A percentile compares a stretch with the other conserved stretches of the same genome.
These are phyloP conservation scores for Neonothopanus nambi DNA, from an alignment of 1,284 basidiomycete genomes.

Conservation along the genomic window DNA sequence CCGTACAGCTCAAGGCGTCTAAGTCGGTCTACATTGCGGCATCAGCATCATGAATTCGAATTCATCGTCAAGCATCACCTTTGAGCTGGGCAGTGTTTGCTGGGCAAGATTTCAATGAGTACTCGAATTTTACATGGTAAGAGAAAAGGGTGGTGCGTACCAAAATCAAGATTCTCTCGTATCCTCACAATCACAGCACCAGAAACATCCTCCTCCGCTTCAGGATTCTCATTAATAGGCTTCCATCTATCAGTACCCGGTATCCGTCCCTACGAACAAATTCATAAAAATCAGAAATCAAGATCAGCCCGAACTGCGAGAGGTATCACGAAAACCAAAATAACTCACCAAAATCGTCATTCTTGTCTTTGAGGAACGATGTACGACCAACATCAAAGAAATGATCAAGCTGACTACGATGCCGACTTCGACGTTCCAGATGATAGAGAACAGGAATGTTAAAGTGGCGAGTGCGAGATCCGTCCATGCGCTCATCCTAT, in stretches of 20 bases:
- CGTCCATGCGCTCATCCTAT: slow-evolving; percentile 84
- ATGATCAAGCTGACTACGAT: slow-evolving; percentile 83
- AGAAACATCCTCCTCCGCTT: slow-evolving; percentile 72
- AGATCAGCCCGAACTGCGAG: neutral
- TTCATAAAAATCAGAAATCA: slow-evolving; percentile 2
- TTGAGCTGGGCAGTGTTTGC: slow-evolving; percentile 89
- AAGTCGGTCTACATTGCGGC: slow-evolving; percentile 61
- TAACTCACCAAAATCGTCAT: slow-evolving; percentile 49
- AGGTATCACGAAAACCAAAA: neutral
- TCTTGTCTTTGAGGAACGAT: slow-evolving; percentile 73
- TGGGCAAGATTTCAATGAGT: slow-evolving; percentile 41
- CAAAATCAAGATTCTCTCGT: slow-evolving; percentile 82
- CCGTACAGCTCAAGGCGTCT: slow-evolving; percentile 84
- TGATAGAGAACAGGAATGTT: slow-evolving; percentile 30
- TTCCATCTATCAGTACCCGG: slow-evolving; percentile 85
- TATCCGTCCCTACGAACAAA: slow-evolving; percentile 64
- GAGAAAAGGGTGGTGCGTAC: slow-evolving; percentile 40
- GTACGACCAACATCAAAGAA: slow-evolving; percentile 85
- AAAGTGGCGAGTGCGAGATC: slow-evolving; percentile 43
- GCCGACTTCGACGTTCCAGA: slow-evolving; percentile 80
- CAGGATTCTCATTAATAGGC: slow-evolving; percentile 76
- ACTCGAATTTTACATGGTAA: neutral
- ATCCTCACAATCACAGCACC: slow-evolving; percentile 83
- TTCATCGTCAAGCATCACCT: slow-evolving; percentile 35
- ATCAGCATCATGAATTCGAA: no score